Percentiles rank a stretch among this genome's conserved stretches.
These are phyloP conservation scores for Parachlorella kessleri DNA, from an alignment of 139 green algal species.

Conservation along the genomic window DNA sequence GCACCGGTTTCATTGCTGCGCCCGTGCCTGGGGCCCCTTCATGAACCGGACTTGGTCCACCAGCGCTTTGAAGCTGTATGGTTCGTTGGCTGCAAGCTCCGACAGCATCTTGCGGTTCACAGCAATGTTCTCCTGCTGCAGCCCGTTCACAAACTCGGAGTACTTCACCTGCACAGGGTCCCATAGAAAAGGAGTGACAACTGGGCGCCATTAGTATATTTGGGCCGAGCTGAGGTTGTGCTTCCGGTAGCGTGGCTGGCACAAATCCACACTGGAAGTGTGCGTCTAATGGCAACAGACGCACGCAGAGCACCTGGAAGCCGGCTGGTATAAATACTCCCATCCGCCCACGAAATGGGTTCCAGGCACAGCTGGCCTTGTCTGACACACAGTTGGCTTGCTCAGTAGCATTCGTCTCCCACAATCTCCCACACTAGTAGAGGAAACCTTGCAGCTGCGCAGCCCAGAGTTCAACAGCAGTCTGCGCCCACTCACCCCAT, in stretches of 20 bases:
- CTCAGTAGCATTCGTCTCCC: not conserved
- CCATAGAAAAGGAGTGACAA: not conserved
- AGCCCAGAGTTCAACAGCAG: not conserved
- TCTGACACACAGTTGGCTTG: not conserved
- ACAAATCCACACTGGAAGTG: not conserved
- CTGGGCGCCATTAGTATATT: not conserved
- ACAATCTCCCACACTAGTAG: too few species aligned
- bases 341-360: not conserved
- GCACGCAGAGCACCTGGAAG: not conserved
- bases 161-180: conserved; percentile 83
- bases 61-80: conserved; percentile 92
- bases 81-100: conserved; percentile 92
- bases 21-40: conserved; percentile 52
- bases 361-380: not conserved
- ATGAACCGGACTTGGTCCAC: conserved; percentile 90
- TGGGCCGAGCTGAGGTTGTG: not conserved
- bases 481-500: conserved; percentile 88
- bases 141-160: conserved; percentile 81
- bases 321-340: not conserved
- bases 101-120: conserved; percentile 95
- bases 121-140: conserved; percentile 86
- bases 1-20: too few species aligned
- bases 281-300: not conserved
- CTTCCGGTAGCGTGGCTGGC: not conserved
- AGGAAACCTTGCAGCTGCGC: not conserved